These are phyloP conservation scores for Phaffia tasmanica DNA, from an alignment of 768 basidiomycete genomes.

Conservation along the genomic window DNA sequence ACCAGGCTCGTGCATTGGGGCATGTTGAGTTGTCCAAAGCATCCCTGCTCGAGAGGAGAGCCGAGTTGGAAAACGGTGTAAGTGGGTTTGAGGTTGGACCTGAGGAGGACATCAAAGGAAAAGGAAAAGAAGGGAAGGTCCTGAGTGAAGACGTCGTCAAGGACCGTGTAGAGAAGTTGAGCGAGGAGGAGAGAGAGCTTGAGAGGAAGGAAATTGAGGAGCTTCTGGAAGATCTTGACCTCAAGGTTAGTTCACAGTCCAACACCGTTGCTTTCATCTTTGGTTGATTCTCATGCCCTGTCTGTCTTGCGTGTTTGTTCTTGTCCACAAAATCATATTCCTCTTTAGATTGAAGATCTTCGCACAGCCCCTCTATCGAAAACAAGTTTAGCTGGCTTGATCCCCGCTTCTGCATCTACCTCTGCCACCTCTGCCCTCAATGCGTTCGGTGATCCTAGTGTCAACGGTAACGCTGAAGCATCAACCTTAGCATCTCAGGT, in stretches of 20 bases:
- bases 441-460: slow-evolving; percentile 34
- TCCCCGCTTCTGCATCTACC: slow-evolving; percentile 1
- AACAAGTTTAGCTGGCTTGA: slow-evolving; percentile 32
- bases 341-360: slow-evolving; percentile 72
- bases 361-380: slow-evolving; percentile 55
- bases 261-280: neutral
- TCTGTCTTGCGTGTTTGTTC: neutral
- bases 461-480: slow-evolving; percentile 16
- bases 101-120: slow-evolving; percentile 9
- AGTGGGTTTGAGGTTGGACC: neutral
- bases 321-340: neutral
- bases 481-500: slow-evolving; percentile 40
- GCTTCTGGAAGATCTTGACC: slow-evolving; percentile 65
- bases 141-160: neutral
- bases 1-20: too few species aligned
- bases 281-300: neutral
- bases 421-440: slow-evolving; percentile 17
- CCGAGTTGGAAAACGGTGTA: too few species aligned
- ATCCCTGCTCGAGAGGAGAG: neutral
- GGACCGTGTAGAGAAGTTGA: neutral
- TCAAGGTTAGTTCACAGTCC: slow-evolving; percentile 51
- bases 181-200: neutral
- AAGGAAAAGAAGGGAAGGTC: neutral
- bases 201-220: slow-evolving; percentile 70
- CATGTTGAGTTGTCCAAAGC: too few species aligned